Conservation (phyloP, 1,284 basidiomycete species). For the Melanopsichium pennsylvanicum region DNA sequence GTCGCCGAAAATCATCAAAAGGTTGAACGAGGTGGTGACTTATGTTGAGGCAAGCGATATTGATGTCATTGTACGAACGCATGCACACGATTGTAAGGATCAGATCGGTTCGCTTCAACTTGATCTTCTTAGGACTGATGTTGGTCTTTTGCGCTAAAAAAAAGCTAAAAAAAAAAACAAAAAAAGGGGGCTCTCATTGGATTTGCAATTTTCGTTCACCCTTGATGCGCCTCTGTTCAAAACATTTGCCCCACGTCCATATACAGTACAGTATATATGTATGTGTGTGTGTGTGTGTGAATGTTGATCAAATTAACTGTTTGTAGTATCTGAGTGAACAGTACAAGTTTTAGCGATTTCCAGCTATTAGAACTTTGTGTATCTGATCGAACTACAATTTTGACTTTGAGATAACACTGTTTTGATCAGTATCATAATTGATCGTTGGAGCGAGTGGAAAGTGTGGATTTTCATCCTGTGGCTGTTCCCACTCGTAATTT, state of each 20-base stretch:
- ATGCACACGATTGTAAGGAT: conserved; percentile 45
- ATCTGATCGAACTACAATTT: conserved; percentile 20
- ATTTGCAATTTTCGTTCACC: no score
- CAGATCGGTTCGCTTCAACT: conserved; percentile 23
- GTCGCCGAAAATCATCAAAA: conserved; percentile 10
- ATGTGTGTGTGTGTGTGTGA: no score
- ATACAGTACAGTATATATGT: no score
- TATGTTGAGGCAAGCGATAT: conserved; percentile 27
- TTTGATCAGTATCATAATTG: background rate
- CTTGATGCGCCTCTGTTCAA: no score
- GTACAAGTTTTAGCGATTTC: no score
- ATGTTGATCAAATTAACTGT: no score
- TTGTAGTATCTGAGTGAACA: no score
- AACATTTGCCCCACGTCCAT: no score
- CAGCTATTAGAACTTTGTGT: no score
- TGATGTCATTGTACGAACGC: conserved; percentile 48
- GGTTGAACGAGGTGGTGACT: conserved; percentile 18
- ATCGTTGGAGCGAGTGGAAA: conserved; percentile 24
- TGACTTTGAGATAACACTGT: conserved; percentile 4
- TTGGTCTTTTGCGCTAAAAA: conserved; percentile 3
- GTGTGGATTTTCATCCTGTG: conserved; percentile 32
- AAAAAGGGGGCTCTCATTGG: no score
- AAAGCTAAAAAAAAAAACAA: conserved; percentile 6
- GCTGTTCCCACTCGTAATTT: conserved; percentile 34
- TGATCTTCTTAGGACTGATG: conserved; percentile 10